Base-by-base conservation (phyloP, 208 protist genomes). In the Leishmania tropica region DNA sequence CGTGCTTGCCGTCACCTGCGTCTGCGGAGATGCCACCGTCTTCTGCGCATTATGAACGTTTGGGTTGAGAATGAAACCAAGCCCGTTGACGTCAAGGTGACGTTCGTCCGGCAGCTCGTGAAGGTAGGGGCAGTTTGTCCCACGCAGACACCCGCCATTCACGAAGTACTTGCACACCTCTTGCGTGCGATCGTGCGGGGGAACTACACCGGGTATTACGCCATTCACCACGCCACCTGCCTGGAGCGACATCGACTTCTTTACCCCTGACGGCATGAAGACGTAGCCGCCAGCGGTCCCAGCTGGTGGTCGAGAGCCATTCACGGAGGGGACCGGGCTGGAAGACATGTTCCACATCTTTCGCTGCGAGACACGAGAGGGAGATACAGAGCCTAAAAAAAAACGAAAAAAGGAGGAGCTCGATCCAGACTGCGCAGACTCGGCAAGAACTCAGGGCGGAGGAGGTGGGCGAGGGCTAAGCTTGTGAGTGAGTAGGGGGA, bases 41-140 rank as follows among this genome's bases (percentile, higher is more conserved):
- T 96, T 95, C 81, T 96, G 93, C 17, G 93, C 93, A 76, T 97
- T 97, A 76, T 97, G 94, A 17, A 96, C 94, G 65, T 96, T 96
- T 21, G 93, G 89, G 58, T 97, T 96, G 48, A 97, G 81, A 86
- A 97, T 96, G 76, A 96, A 97, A 15, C 94, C 94, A 17, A 93
- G 81, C 15, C 94, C 94, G 60, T 95, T 95, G 60, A 96, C 93
- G 70, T 97, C 94, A 45, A 97, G 83, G 83, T 97, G 93, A 11
- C 94, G 94, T 87, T 97, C 94, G 73, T 97, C 94, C 28, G 94
- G 94, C 53, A 97, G 84, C 83, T 97, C 93, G 88, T 97, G 94
- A 17, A 94, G 83, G 76, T 96, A 97, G 47, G 92, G 92, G 81
- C 94, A 97, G 78, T 90, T 87, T 37, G 83, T 78, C 1, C 93